phyloP scores from a whole-genome alignment of 1,139 yeast genomes.

The Diutina rugosa region DNA sequence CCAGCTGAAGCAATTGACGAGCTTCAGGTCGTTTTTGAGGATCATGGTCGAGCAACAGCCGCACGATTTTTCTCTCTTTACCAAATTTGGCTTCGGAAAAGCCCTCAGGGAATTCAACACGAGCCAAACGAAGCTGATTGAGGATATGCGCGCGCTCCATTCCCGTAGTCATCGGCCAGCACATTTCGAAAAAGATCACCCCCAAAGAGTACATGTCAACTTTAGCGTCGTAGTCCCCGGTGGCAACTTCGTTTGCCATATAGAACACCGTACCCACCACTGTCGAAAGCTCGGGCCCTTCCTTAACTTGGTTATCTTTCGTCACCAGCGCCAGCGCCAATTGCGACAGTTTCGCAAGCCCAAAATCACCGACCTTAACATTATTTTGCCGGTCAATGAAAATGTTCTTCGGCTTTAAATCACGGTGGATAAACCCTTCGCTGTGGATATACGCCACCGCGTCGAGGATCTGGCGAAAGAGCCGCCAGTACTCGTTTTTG shows the following conservation, averaged over 20 bases:
- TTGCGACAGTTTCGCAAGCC: slow-evolving; percentile 75
- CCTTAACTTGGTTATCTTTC: slow-evolving; percentile 25
- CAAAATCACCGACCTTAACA: slow-evolving; percentile 93
- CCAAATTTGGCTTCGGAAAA: slow-evolving; percentile 38
- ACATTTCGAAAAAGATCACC: slow-evolving; percentile 90
- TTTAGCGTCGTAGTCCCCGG: slow-evolving; percentile 75
- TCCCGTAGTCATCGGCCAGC: slow-evolving; percentile 67
- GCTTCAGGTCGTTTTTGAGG: slow-evolving; percentile 75
- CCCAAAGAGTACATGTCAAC: slow-evolving; percentile 96
- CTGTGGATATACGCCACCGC: slow-evolving; percentile 86
- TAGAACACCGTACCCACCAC: slow-evolving; percentile 90
- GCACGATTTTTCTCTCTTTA: slow-evolving; percentile 55
- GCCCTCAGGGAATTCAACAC: slow-evolving; percentile 54
- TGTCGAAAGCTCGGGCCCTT: slow-evolving; percentile 18
- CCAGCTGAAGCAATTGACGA: slow-evolving; percentile 57
- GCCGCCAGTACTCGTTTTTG: slow-evolving; percentile 77
- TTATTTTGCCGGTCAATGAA: slow-evolving; percentile 85
- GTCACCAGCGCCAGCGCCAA: slow-evolving; percentile 18
- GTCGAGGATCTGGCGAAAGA: slow-evolving; percentile 78
- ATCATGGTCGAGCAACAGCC: slow-evolving; percentile 58
- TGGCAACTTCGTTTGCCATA: slow-evolving; percentile 79
- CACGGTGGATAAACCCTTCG: slow-evolving; percentile 92
- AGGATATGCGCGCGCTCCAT: slow-evolving; percentile 82
- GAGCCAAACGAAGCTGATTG: slow-evolving; percentile 43
- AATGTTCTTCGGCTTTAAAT: slow-evolving; percentile 89